phyloP scores from a whole-genome alignment of 306 rosid species.

The Ochetophila trinervis region DNA sequence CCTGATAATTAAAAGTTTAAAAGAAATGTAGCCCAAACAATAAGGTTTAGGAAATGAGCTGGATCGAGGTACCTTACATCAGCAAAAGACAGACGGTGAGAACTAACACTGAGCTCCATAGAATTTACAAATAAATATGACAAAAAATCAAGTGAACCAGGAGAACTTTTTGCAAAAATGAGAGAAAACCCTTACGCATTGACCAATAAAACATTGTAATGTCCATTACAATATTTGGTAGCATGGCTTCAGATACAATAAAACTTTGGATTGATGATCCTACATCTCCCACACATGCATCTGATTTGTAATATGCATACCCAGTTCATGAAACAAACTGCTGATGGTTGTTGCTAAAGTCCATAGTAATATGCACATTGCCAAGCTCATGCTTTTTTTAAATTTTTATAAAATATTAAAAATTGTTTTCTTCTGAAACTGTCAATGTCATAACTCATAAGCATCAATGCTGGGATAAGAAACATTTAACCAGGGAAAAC shows the following conservation, averaged over 20 bases:
- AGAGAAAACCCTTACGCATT: not conserved
- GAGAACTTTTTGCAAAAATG: not conserved
- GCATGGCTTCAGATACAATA: not conserved
- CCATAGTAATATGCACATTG: too few species aligned
- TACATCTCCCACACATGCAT: not conserved
- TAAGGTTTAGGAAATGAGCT: not conserved
- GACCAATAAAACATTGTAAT: not conserved
- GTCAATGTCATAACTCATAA: not conserved
- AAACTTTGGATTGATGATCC: not conserved
- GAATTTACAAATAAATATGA: not conserved
- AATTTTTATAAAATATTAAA: too few species aligned
- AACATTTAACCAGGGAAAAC: constrained; percentile 9
- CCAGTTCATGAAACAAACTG: not conserved
- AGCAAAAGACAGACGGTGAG: not conserved
- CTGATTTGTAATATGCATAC: not conserved
- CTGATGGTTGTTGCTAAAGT: too few species aligned
- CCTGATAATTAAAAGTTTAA: too few species aligned
- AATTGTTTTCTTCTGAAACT: too few species aligned
- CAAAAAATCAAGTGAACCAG: not conserved
- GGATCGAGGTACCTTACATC: not conserved
- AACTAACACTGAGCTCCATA: not conserved
- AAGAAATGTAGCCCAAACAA: not conserved
- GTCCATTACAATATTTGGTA: not conserved
- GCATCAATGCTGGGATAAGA: constrained; percentile 7
- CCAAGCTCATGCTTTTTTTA: too few species aligned